A percentile compares a stretch with the other conserved stretches of the same genome.
Conservation (phyloP, 768 basidiomycete genomes). For the Mycena crocata region DNA sequence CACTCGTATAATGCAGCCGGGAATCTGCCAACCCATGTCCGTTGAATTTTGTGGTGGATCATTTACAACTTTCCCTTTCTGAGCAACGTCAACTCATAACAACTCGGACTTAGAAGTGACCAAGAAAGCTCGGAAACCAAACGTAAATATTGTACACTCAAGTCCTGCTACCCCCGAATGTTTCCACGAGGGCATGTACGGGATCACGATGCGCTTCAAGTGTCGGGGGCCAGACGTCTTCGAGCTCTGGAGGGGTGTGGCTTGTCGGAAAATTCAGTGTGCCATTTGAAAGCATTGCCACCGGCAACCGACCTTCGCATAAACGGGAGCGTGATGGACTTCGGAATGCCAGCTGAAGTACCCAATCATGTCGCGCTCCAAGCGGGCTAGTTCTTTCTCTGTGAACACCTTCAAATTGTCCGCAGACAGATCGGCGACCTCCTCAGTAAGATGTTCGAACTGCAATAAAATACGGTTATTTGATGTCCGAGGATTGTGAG, state of each 20-base stretch:
- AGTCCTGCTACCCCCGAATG: background rate
- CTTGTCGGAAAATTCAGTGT: background rate
- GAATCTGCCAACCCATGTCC: no score
- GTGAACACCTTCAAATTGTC: background rate
- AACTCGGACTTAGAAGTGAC: no score
- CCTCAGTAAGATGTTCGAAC: background rate
- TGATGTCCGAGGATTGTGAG: background rate
- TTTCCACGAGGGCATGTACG: background rate
- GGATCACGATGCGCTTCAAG: background rate
- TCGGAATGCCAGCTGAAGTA: background rate
- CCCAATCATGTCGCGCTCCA: background rate
- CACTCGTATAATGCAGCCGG: no score
- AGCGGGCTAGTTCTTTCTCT: background rate
- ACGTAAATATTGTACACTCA: no score
- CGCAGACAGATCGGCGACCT: background rate
- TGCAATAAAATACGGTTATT: background rate
- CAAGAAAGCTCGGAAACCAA: no score
- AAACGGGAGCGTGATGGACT: background rate
- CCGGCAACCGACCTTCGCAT: background rate
- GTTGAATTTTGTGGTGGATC: no score
- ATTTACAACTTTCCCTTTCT: no score
- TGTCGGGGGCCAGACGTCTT: background rate
- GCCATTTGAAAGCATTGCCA: background rate
- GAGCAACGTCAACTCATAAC: no score
- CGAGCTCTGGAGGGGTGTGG: background rate